These are phyloP conservation scores for Talaromyces liani DNA, from an alignment of 495 filamentous ascomycete genomes.

Conservation along the genomic window DNA sequence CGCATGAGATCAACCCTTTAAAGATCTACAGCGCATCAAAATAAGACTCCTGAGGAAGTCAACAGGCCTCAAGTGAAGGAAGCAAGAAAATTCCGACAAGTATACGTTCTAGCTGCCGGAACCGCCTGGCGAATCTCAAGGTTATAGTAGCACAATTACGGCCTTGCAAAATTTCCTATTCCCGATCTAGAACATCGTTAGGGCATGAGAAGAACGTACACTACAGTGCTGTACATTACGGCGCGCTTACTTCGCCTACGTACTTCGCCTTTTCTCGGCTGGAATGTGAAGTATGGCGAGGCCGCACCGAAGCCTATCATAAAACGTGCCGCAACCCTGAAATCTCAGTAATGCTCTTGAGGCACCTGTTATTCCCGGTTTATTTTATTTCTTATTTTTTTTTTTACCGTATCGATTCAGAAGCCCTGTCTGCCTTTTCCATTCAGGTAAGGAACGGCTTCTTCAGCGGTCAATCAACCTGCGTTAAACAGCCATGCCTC, in stretches of 20 bases:
- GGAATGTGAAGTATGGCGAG: neutral
- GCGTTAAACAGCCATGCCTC: slow-evolving; percentile 2
- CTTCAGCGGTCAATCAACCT: slow-evolving; percentile 1
- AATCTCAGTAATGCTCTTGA: slow-evolving; percentile 1
- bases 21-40: neutral
- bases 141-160: slow-evolving; percentile 1
- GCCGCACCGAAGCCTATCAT: too few relatives aligned
- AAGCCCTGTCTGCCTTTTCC: slow-evolving; percentile 4
- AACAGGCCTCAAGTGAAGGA: slow-evolving; percentile 5
- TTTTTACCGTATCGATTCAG: neutral
- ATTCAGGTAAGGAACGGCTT: slow-evolving; percentile 2
- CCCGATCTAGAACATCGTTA: slow-evolving; percentile 1
- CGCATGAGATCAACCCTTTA: slow-evolving; percentile 4
- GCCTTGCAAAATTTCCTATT: neutral
- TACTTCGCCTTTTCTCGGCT: too few relatives aligned
- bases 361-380: slow-evolving; percentile 4
- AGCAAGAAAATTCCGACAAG: slow-evolving; percentile 3
- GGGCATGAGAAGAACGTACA: neutral
- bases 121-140: neutral
- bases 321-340: neutral
- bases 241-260: too few relatives aligned
- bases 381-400: slow-evolving; percentile 1
- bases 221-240: too few relatives aligned
- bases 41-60: slow-evolving; percentile 4
- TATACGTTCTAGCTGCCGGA: slow-evolving; percentile 2